Percentiles rank a stretch among this genome's conserved stretches.
These are phyloP conservation scores for Cyclotella baltica DNA, from an alignment of 108 stramenopile species.

Conservation along the genomic window DNA sequence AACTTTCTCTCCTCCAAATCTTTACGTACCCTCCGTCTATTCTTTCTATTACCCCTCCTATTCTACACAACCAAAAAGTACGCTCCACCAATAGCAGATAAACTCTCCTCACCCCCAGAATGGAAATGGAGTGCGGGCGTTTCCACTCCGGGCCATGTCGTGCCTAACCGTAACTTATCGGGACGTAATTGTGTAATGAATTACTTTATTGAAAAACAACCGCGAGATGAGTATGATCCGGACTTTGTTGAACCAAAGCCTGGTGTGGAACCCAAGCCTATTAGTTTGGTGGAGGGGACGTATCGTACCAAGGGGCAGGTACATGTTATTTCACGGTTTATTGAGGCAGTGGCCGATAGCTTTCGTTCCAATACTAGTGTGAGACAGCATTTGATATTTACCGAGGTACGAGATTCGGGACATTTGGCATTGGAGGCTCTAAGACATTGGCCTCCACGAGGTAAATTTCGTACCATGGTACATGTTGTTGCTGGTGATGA, in stretches of 20 bases:
- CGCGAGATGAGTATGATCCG: constrained; percentile 61
- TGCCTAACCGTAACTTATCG: constrained; percentile 36
- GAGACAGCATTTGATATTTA: constrained; percentile 59
- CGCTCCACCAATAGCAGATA: constrained; percentile 31
- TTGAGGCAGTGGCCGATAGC: constrained; percentile 59
- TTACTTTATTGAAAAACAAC: constrained; percentile 65
- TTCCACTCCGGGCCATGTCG: constrained; percentile 20
- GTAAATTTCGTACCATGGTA: constrained; percentile 50
- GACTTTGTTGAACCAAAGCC: constrained; percentile 55
- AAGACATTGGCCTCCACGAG: constrained; percentile 65
- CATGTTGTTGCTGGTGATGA: constrained; percentile 60
- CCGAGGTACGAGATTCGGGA: constrained; percentile 58
- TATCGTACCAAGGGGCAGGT: constrained; percentile 67
- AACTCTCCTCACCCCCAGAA: constrained; percentile 30
- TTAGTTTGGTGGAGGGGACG: constrained; percentile 51
- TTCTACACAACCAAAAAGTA: constrained; percentile 16
- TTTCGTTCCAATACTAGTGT: constrained; percentile 54
- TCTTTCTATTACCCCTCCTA: constrained; percentile 31
- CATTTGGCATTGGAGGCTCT: constrained; percentile 62
- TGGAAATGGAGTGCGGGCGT: constrained; percentile 49
- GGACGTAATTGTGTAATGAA: constrained; percentile 67
- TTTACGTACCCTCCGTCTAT: constrained; percentile 38
- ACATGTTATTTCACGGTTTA: constrained; percentile 58
- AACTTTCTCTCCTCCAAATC: constrained; percentile 44
- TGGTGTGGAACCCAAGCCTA: constrained; percentile 17